Base-by-base conservation (phyloP, 176 grass and related monocot genomes). In the Oryza punctata region DNA sequence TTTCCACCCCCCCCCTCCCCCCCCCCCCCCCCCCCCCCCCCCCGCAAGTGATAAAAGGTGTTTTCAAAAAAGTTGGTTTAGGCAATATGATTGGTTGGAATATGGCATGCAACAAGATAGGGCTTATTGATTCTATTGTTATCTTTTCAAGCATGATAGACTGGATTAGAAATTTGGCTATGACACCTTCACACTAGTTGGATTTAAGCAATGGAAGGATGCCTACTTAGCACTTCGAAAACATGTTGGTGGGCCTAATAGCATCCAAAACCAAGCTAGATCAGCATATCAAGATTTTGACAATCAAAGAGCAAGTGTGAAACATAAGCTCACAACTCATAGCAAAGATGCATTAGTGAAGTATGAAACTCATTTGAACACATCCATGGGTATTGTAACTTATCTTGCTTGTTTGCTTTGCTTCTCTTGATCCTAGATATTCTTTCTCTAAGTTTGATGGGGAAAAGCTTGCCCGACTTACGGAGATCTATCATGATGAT, bases 221-320 rank as follows among this genome's bases (percentile, higher is more conserved):
- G 41, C 41, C 7, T 44, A 27, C 14, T 7, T 7, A 32, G 29
- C 13, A 76, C 16, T 76, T 21, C 47, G 3, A 37, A 18, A 13
- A 13, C 50, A 76, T 76, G 29, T 76, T 60, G 73, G 50, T 25
- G 50, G 73, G 0, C 1, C 50, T 11, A n/a, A 19, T 6, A 76
- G 73, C 32, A 57, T 76, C 29, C 73, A 60, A 16, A 60, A 60
- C 33, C 47, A 59, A 37, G 47, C 73, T 59, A 67, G 6, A 6
- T n/a, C 26, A 32, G 0, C 63, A 79, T 67, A n/a, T 50, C 25
- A 67, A 12, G 63, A 79, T 79, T 79, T 79, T 6, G 3, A 49
- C 2, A 67, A 67, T 49, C 63, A 67, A 14, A 13, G 2, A 1
- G 10, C 27, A 32, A 50, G 41, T 79, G 26, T 79, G 9, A 65